Evolutionary conservation across 2,329 filamentous ascomycete genomes (phyloP), one percentile per base, ranked within the genome.

Genomic region (Thelonectria olida): DNA sequence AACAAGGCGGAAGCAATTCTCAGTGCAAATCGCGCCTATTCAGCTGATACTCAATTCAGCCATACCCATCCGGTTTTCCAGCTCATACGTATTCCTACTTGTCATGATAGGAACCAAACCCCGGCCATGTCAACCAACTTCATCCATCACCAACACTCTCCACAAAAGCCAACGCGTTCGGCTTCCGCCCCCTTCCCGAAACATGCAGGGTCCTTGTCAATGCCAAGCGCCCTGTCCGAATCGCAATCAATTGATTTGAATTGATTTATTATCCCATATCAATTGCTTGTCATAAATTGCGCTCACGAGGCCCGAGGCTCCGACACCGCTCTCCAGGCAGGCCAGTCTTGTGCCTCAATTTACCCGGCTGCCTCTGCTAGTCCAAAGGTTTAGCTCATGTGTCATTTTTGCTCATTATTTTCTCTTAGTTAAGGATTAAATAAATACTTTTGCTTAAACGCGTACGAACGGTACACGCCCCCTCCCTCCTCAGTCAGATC

Each of bases 141-240:
- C 45, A 58, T 52, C 53, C 34, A 56, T 44, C 45, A 23, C 27
- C n/a, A 39, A 25, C 34, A 17, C 25, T 25, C 39, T 49, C 44
- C 54, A 47, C 45, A 57, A 34, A 31, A 10, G 52, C 28, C 41
- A 61, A 51, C 36, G 31, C 23, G 51, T 47, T 51, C 47, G 48
- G 49, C 52, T 56, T 31, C 13, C n/a, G n/a, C 45, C 47, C 54
- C 45, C 19, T 20, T 20, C n/a, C 53, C 19, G 49, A 42, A 7
- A 25, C 55, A 63, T 69, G 65, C 67, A 69, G 65, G 67, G 67
- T 56, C 67, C 52, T 36, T 38, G 20, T 20, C 50, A 27, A 36
- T 47, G 44, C 45, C 56, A 50, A 53, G 47, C 15, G 23, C 17
- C 20, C 22, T n/a, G n/a, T 51, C 22, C 22, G 13, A 45, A 9